A percentile compares a stretch with the other conserved stretches of the same genome.
These are phyloP conservation scores for Cucumis cinereus DNA, from an alignment of 306 rosid species.

Conservation along the genomic window DNA sequence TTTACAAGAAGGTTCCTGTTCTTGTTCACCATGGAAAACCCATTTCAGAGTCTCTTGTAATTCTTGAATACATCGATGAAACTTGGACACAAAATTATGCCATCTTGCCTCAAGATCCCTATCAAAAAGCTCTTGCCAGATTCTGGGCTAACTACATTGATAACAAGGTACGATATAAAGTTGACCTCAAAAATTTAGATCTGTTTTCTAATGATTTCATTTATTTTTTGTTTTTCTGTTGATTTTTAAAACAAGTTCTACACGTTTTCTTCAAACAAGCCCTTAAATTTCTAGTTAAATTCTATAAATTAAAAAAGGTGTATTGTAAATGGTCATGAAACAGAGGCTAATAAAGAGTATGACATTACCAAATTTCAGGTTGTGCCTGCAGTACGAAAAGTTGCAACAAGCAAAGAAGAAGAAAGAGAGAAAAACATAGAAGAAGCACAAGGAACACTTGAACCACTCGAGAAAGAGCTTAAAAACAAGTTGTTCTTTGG, in stretches of 20 bases:
- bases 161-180: background rate
- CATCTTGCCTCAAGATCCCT: slow-evolving; percentile 34
- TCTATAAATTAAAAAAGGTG: no score
- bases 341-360: no score
- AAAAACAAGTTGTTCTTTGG: slow-evolving; percentile 38
- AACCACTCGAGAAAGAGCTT: slow-evolving; percentile 40
- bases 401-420: slow-evolving; percentile 4
- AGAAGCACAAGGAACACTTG: slow-evolving; percentile 16
- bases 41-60: slow-evolving; percentile 30
- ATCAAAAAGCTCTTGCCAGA: slow-evolving; percentile 35
- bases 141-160: slow-evolving; percentile 29
- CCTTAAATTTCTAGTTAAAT: no score
- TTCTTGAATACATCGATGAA: slow-evolving; percentile 12
- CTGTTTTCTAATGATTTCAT: no score
- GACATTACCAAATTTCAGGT: no score
- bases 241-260: no score
- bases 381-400: background rate
- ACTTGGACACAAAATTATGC: background rate
- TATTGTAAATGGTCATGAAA: no score
- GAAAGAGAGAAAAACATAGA: slow-evolving; percentile 21
- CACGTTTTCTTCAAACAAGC: no score
- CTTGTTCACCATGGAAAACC: slow-evolving; percentile 37
- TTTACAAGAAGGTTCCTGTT: slow-evolving; percentile 40
- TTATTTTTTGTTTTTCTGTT: no score
- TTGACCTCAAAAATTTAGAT: no score